phyloP scores from a whole-genome alignment of 306 rosid species.

The Inga laurina region DNA sequence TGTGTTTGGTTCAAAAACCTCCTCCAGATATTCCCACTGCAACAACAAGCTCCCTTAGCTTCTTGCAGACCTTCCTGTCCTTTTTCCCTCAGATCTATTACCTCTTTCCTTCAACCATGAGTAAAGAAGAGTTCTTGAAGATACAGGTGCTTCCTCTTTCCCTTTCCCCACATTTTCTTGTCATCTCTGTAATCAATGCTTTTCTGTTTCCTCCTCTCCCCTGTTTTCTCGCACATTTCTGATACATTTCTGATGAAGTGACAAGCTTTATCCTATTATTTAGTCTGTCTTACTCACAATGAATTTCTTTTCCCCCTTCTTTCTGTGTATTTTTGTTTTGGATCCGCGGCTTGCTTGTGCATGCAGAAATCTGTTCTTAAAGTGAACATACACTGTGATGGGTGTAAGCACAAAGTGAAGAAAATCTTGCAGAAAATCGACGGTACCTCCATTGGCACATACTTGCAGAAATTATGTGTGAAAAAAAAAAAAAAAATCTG shows the following conservation, averaged over 20 bases:
- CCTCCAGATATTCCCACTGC: conserved; percentile 21
- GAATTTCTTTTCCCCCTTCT: too few species aligned
- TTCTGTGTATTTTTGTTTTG: too few species aligned
- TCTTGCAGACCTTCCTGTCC: conserved; percentile 24
- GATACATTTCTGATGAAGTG: conserved; percentile 16
- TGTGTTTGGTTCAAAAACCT: conserved; percentile 37
- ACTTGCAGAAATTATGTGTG: too few species aligned
- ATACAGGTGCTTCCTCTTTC: conserved; percentile 63
- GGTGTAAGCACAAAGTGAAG: too few species aligned
- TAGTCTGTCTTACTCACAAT: not conserved
- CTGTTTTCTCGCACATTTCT: not conserved
- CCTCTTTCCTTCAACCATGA: conserved; percentile 48
- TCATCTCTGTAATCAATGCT: not conserved
- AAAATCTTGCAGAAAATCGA: too few species aligned
- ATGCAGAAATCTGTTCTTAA: too few species aligned
- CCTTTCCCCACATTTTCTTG: not conserved
- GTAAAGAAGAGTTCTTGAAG: too few species aligned
- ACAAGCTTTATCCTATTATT: not conserved
- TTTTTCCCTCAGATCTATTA: conserved; percentile 47
- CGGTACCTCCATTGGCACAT: too few species aligned
- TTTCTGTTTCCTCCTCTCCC: not conserved
- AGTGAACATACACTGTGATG: too few species aligned
- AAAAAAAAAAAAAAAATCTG: not conserved
- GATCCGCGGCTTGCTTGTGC: too few species aligned
- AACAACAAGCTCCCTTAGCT: conserved; percentile 2